Percentiles rank a stretch among this genome's conserved stretches.
phyloP scores from a whole-genome alignment of 495 filamentous ascomycete genomes.

The Penicillium waksmanii region DNA sequence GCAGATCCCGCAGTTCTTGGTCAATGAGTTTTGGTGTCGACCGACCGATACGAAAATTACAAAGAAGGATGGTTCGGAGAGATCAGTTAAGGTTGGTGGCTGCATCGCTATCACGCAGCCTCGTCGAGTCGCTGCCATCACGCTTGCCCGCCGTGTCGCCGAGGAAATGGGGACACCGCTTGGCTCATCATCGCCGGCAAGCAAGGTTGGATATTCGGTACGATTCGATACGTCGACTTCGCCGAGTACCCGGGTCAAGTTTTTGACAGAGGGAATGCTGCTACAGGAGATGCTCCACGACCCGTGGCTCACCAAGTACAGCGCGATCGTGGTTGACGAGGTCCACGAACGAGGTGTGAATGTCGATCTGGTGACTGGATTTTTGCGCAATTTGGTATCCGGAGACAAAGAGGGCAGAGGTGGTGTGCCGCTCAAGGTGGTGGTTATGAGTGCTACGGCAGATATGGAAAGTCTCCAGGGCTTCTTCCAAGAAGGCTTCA shows the following conservation, averaged over 20 bases:
- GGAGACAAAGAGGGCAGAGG: slow-evolving; percentile 61
- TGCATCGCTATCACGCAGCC: slow-evolving; percentile 97
- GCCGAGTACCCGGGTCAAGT: slow-evolving; percentile 82
- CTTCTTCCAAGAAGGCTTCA: slow-evolving; percentile 67
- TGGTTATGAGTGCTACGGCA: slow-evolving; percentile 96
- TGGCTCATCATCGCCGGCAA: slow-evolving; percentile 62
- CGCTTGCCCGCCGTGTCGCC: slow-evolving; percentile 85
- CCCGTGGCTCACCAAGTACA: slow-evolving; percentile 80
- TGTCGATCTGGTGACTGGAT: slow-evolving; percentile 87
- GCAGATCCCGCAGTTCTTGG: slow-evolving; percentile 90
- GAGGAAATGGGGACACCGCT: slow-evolving; percentile 87
- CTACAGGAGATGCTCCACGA: slow-evolving; percentile 92
- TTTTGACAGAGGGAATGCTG: slow-evolving; percentile 94
- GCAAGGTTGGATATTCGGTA: slow-evolving; percentile 89
- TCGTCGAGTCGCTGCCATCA: slow-evolving; percentile 91
- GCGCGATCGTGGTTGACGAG: slow-evolving; percentile 90
- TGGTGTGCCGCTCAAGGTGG: slow-evolving; percentile 78
- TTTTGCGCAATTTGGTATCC: slow-evolving; percentile 73
- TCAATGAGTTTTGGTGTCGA: slow-evolving; percentile 78
- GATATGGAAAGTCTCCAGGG: slow-evolving; percentile 75
- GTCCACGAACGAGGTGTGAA: slow-evolving; percentile 98
- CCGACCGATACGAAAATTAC: slow-evolving; percentile 54
- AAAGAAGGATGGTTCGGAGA: slow-evolving; percentile 39
- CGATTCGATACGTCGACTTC: slow-evolving; percentile 85
- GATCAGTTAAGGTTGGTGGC: slow-evolving; percentile 68